Base-by-base conservation (phyloP, 495 filamentous ascomycete genomes). In the Opeltia flavorubescens region DNA sequence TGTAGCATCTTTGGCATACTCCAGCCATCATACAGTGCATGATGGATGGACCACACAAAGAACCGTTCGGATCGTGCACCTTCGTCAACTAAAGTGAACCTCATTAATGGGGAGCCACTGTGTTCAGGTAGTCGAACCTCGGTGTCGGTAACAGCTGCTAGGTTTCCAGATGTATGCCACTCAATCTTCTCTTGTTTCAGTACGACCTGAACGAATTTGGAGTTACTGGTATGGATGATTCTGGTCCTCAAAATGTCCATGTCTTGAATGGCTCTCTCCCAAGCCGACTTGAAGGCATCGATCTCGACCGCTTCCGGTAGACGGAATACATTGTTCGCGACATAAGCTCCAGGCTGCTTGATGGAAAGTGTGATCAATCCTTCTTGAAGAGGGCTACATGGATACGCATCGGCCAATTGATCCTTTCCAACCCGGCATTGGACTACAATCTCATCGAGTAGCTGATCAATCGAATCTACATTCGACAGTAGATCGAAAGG, bases 321-420 rank as follows among this genome's bases (percentile, higher is more conserved):
- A 8, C 53, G 53, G 49, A 71, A 74, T 0, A 70, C 53, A 15
- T 66, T 61, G 31, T 70, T 67, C 6, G 71, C 73, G 15, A 77
- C 60, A 48, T 78, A 80, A 0, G 70, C 61, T 17, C 74, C 73
- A 9, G 56, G 47, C 8, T 72, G 66, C 46, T 72, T 71, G 34
- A 67, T 61, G 0, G 81, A 81, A 2, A 81, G 58, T 1, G 76
- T 75, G 58, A 84, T 64, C 15, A 86, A 66, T 1, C 78, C 80
- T 51, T 83, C 82, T 58, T 88, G 83, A 1, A 84, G 62, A 9
- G 82, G 71, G 4, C 76, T 83, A 64, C 80, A 84, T 5, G 81
- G 80, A 48, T 83, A 86, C 0, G 79, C 58, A 57, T 86, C 70
- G 0, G 40, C 25, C 9, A 83, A 64, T 0, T 59, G 46, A 0